phyloP scores from a whole-genome alignment of 129 eudicot genomes.

The Escallonia rubra region DNA sequence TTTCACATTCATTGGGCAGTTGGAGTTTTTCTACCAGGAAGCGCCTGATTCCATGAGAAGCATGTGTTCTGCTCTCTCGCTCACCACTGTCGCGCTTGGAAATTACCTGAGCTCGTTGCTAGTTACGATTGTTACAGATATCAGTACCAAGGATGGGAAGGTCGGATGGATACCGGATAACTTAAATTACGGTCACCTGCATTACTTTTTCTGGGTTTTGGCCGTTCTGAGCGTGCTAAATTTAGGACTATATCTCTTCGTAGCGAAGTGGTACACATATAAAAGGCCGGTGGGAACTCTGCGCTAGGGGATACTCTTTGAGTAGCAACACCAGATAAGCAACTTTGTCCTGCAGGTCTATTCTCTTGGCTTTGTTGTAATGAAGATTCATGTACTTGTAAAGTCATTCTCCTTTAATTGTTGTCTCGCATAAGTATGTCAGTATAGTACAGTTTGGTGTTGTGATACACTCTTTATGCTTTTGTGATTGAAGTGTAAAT shows the following conservation, averaged over 20 bases:
- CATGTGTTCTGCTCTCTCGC: slow-evolving; percentile 54
- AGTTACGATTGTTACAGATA: slow-evolving; percentile 49
- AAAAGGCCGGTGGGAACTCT: slow-evolving; percentile 23
- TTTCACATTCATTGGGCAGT: slow-evolving; percentile 57
- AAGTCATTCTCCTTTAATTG: neutral
- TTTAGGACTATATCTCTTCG: slow-evolving; percentile 30
- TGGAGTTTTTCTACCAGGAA: slow-evolving; percentile 70
- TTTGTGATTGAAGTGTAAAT: too few relatives aligned
- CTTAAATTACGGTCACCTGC: slow-evolving; percentile 55
- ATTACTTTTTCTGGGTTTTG: slow-evolving; percentile 65
- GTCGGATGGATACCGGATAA: slow-evolving; percentile 74
- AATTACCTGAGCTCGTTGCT: slow-evolving; percentile 56
- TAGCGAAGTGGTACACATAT: slow-evolving; percentile 42
- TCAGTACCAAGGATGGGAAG: slow-evolving; percentile 37
- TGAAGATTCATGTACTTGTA: neutral
- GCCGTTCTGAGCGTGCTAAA: slow-evolving; percentile 51
- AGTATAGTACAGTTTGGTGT: too few relatives aligned
- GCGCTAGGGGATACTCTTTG: neutral
- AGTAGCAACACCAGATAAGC: neutral
- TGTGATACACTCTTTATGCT: too few relatives aligned
- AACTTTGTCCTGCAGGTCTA: neutral
- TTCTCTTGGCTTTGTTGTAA: neutral
- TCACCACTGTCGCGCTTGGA: slow-evolving; percentile 58
- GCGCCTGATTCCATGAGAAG: slow-evolving; percentile 80
- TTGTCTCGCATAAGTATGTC: too few relatives aligned